Percentiles rank a stretch among this genome's conserved stretches.
Evolutionary conservation across 768 basidiomycete genomes (phyloP).

Genomic region (Panaeolus papilionaceus): DNA sequence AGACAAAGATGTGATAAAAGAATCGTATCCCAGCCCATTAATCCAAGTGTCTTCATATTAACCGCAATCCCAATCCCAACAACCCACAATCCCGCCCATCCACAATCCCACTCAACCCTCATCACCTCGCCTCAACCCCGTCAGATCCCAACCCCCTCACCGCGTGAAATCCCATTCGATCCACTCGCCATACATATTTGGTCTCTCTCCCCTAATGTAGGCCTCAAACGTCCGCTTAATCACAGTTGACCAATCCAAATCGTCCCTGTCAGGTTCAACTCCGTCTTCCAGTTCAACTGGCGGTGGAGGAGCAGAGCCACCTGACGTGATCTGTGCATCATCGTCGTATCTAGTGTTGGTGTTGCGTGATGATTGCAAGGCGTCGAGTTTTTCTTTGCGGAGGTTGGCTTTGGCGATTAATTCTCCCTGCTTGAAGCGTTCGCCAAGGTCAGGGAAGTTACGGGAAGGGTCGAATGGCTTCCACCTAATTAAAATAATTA

Average conservation of each 20-base stretch:
- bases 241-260: conserved; percentile 87
- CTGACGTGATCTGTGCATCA: neutral
- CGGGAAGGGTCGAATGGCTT: conserved; percentile 87
- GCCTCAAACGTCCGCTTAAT: conserved; percentile 95
- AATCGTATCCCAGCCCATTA: neutral
- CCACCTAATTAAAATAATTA: conserved; percentile 66
- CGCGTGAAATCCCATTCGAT: conserved; percentile 39
- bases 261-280: conserved; percentile 69
- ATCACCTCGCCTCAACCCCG: conserved; percentile 1
- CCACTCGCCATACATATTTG: conserved; percentile 94
- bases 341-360: conserved; percentile 20
- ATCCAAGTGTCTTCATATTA: neutral
- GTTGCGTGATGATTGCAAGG: conserved; percentile 28
- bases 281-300: conserved; percentile 35
- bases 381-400: conserved; percentile 35
- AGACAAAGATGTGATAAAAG: neutral
- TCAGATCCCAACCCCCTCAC: conserved; percentile 18
- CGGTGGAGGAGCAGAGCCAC: neutral
- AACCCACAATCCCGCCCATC: conserved; percentile 2
- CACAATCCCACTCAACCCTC: neutral
- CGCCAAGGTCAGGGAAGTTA: conserved; percentile 91
- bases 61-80: neutral
- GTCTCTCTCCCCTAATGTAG: conserved; percentile 83
- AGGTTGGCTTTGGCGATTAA: conserved; percentile 57
- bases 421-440: conserved; percentile 78